A percentile compares a stretch with the other conserved stretches of the same genome.
Evolutionary conservation across 2,329 filamentous ascomycete species (phyloP).

Genomic region (Catunica adiposa): DNA sequence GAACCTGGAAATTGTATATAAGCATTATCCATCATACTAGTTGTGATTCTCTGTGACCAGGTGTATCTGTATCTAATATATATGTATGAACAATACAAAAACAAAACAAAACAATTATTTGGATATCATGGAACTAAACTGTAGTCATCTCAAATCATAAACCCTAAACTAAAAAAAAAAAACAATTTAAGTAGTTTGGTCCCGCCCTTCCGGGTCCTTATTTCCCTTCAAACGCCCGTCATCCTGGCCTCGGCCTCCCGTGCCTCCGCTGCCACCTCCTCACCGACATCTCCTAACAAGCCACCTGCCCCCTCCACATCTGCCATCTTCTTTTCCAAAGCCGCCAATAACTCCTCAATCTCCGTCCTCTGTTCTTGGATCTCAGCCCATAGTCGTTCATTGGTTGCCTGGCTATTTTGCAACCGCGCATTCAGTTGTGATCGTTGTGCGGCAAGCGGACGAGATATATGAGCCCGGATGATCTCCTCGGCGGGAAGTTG

Average conservation of each 20-base stretch:
- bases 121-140: background rate
- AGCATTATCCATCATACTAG: no score
- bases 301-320: conserved; percentile 39
- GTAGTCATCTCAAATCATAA: no score
- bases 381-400: conserved; percentile 35
- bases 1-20: no score
- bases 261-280: conserved; percentile 34
- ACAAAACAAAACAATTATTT: background rate
- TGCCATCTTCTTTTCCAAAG: conserved; percentile 34
- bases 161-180: no score
- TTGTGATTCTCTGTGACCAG: background rate
- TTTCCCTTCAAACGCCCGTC: conserved; percentile 15
- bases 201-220: background rate
- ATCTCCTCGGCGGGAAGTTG: conserved; percentile 36
- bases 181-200: background rate
- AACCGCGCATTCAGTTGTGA: conserved; percentile 40
- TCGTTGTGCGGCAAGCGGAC: conserved; percentile 35
- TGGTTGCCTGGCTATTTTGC: conserved; percentile 39
- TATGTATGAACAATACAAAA: background rate
- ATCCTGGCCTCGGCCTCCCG: conserved; percentile 29
- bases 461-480: conserved; percentile 37
- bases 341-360: conserved; percentile 32
- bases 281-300: conserved; percentile 30
- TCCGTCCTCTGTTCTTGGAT: conserved; percentile 38
- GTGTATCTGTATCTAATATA: no score